phyloP scores from a whole-genome alignment of 257 asterid genomes.

The Salvia miltiorrhiza region DNA sequence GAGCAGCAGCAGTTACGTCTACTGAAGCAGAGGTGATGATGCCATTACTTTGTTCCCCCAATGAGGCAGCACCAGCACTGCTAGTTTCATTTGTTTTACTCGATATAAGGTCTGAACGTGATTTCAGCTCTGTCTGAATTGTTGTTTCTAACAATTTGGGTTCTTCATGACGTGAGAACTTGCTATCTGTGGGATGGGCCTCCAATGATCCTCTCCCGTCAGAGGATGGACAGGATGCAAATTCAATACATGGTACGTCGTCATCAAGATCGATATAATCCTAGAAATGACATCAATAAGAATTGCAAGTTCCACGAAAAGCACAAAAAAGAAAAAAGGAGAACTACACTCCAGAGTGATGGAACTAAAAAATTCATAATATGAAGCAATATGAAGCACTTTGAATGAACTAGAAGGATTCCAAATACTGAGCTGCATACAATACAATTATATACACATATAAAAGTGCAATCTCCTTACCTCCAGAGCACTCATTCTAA shows the following conservation, averaged over 20 bases:
- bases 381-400: neutral
- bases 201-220: slow-evolving; percentile 25
- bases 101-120: slow-evolving; percentile 19
- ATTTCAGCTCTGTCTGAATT: slow-evolving; percentile 28
- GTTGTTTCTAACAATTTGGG: slow-evolving; percentile 13
- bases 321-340: neutral
- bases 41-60: slow-evolving; percentile 25
- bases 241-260: slow-evolving; percentile 32
- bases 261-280: slow-evolving; percentile 54
- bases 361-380: neutral
- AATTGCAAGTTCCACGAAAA: neutral
- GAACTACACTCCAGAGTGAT: neutral
- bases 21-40: slow-evolving; percentile 10
- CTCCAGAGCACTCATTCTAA: slow-evolving; percentile 67
- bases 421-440: neutral
- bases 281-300: slow-evolving; percentile 24
- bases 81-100: slow-evolving; percentile 27
- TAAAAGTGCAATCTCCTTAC: slow-evolving; percentile 29
- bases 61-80: slow-evolving; percentile 2
- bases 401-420: neutral
- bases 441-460: neutral
- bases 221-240: slow-evolving; percentile 20
- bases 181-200: slow-evolving; percentile 15
- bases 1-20: slow-evolving; percentile 26
- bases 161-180: slow-evolving; percentile 26